Base-by-base conservation (phyloP, 257 asterid species). In the Solanum sitiens region DNA sequence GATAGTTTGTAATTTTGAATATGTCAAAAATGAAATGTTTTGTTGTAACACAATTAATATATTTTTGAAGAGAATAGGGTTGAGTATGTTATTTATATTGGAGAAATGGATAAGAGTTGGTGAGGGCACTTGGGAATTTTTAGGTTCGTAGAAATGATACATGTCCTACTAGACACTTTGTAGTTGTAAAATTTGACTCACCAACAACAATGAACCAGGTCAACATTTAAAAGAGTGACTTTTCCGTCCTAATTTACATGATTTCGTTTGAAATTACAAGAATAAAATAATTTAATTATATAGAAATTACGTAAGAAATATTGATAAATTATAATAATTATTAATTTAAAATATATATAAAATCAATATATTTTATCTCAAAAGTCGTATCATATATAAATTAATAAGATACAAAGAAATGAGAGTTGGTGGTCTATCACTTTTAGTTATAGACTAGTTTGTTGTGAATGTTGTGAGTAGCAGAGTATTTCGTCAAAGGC, bases 141-240 rank as follows among this genome's bases (percentile, higher is more conserved):
- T 79, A 30, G 65, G 40, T 42, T 75, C 37, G 18, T 8, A 14
- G 27, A 23, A 47, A 47, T 47, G 40, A 76, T 25, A 47, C 16
- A 14, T 1, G 65, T 10, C 40, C 25, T 27, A 27, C 39, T 77
- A 2, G 35, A 5, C 75, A 70, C 0, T 70, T 79, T 5, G 85
- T 80, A 27, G 85, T 80, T 47, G 85, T 47, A 80, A 4, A 47
- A 80, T 30, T 80, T 80, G 85, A 80, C 85, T 6, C 68, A 80
- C 85, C 85, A 80, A 80, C 16, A 27, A 16, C 67, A 15, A 27
- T 80, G 27, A 47, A 9, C 68, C n/a, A 30, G 42, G 67, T 45
- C 85, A 80, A 30, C 42, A 5, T 47, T 80, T 1, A 2, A 45
- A 42, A 27, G 6, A 45, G 9, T 27, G 1, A 10, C 0, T 63